Conservation (phyloP, 495 filamentous ascomycete genomes). For the Astrocystis sublimbata region DNA sequence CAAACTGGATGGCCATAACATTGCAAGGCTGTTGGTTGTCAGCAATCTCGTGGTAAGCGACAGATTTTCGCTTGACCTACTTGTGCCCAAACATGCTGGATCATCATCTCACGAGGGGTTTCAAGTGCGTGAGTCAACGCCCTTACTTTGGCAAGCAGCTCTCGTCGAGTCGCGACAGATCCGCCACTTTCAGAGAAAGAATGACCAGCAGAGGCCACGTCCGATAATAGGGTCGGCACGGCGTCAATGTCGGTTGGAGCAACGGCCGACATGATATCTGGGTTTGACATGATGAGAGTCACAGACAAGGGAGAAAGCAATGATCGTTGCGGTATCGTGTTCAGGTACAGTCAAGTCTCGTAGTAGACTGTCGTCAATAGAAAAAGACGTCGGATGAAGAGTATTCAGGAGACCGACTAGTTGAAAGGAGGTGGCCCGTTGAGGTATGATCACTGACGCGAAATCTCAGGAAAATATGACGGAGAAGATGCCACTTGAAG, state of each 20-base stretch:
- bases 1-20: constrained; percentile 15
- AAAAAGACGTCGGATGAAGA: too few relatives aligned
- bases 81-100: constrained; percentile 37
- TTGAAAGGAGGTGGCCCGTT: too few relatives aligned
- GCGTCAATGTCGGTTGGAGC: constrained; percentile 10
- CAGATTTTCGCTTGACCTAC: too few relatives aligned
- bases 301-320: too few relatives aligned
- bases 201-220: constrained; percentile 8
- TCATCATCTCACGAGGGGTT: constrained; percentile 39
- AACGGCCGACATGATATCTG: neutral
- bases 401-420: too few relatives aligned
- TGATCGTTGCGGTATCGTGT: too few relatives aligned
- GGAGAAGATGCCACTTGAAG: too few relatives aligned
- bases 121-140: constrained; percentile 33
- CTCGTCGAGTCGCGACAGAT: constrained; percentile 4
- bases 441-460: too few relatives aligned
- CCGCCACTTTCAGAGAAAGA: neutral
- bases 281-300: neutral
- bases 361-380: too few relatives aligned
- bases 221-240: constrained; percentile 9
- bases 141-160: constrained; percentile 30
- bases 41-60: too few relatives aligned
- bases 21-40: constrained; percentile 4
- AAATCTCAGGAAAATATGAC: too few relatives aligned
- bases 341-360: too few relatives aligned